Conservation (phyloP, 257 asterid genomes). For the Fraxinus anomala region DNA sequence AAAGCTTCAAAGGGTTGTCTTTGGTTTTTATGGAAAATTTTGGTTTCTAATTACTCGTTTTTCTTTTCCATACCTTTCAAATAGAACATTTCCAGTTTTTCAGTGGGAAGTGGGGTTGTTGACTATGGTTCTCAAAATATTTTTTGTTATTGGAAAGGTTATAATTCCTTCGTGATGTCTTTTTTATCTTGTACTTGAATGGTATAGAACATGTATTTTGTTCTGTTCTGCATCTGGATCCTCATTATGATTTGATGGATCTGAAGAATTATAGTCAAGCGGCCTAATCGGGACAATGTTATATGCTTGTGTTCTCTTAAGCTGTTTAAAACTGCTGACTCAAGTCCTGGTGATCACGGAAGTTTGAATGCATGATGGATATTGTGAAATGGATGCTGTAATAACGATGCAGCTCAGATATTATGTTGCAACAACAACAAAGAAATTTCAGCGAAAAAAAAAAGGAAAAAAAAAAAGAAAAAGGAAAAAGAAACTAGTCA, state of each 20-base stretch:
- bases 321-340: neutral
- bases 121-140: neutral
- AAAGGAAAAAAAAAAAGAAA: too few relatives aligned
- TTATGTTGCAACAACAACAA: neutral
- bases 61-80: constrained; percentile 5
- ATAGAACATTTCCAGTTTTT: neutral
- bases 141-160: neutral
- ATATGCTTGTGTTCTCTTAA: neutral
- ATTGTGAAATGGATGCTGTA: neutral
- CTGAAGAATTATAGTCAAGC: neutral
- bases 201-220: neutral
- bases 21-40: neutral
- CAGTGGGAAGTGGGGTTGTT: neutral
- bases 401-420: neutral
- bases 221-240: neutral
- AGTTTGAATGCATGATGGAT: neutral
- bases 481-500: too few relatives aligned
- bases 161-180: neutral
- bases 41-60: constrained; percentile 1
- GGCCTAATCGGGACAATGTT: neutral
- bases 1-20: neutral
- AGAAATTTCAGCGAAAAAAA: neutral
- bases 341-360: neutral
- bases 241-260: neutral
- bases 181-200: neutral